These are phyloP conservation scores for Polyporus tsugae DNA, from an alignment of 1,284 basidiomycete genomes.

Conservation along the genomic window DNA sequence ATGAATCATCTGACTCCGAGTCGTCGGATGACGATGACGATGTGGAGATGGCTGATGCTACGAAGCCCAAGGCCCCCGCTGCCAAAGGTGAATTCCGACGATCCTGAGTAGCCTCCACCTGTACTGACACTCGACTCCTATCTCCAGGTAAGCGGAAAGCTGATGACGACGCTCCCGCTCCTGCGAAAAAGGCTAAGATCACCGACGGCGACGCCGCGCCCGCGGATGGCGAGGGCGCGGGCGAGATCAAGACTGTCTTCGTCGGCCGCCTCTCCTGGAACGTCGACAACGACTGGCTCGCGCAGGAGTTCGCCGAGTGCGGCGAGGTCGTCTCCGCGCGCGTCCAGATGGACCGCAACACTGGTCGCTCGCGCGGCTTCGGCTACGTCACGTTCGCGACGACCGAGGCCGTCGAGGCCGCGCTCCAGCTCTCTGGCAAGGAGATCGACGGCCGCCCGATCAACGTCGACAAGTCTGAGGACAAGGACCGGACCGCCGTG, in stretches of 20 bases:
- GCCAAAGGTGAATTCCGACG: constrained; percentile 49
- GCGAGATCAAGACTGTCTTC: constrained; percentile 82
- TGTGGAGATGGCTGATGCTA: constrained; percentile 64
- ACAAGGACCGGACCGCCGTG: constrained; percentile 60
- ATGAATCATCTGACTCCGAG: constrained; percentile 38
- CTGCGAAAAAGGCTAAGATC: constrained; percentile 87
- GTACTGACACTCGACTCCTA: constrained; percentile 8
- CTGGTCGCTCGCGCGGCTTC: constrained; percentile 90
- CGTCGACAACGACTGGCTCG: constrained; percentile 96
- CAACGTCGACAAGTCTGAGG: constrained; percentile 84
- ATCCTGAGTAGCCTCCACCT: not conserved
- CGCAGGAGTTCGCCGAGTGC: constrained; percentile 88
- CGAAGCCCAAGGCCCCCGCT: constrained; percentile 49
- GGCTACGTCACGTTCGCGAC: constrained; percentile 95
- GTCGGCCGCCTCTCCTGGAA: constrained; percentile 97
- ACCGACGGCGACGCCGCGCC: constrained; percentile 60
- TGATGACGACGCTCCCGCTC: constrained; percentile 63
- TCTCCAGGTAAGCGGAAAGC: constrained; percentile 86
- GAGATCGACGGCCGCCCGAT: constrained; percentile 94
- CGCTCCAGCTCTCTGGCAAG: constrained; percentile 78
- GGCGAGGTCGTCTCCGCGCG: constrained; percentile 90
- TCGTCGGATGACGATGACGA: constrained; percentile 51
- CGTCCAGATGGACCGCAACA: constrained; percentile 92
- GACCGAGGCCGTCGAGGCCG: constrained; percentile 79
- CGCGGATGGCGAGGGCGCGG: constrained; percentile 44